A percentile compares a stretch with the other conserved stretches of the same genome.
Evolutionary conservation across 2,329 filamentous ascomycete genomes (phyloP).

Genomic region (Penicillium hordei): DNA sequence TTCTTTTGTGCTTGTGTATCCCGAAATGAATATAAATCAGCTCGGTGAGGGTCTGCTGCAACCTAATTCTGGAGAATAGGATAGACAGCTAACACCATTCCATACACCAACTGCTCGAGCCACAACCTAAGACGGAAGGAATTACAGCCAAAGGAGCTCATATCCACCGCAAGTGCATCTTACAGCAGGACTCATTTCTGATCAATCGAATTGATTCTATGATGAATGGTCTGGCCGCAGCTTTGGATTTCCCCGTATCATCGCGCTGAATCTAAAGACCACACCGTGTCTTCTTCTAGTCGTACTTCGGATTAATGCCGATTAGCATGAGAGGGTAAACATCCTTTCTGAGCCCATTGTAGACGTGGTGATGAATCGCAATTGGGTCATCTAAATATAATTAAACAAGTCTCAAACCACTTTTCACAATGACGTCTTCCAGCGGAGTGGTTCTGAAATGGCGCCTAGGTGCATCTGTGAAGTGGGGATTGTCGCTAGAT

Average conservation of each 20-base stretch:
- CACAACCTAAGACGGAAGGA: neutral
- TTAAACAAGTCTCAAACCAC: too few species aligned
- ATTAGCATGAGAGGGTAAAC: neutral
- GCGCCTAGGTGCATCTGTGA: too few species aligned
- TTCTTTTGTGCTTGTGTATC: constrained; percentile 2
- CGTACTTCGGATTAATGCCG: neutral
- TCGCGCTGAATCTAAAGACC: too few species aligned
- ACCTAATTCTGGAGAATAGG: neutral
- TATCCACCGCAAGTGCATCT: neutral
- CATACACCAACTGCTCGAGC: too few species aligned
- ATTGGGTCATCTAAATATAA: too few species aligned
- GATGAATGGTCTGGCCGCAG: neutral
- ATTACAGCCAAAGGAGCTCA: too few species aligned
- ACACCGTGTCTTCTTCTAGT: neutral
- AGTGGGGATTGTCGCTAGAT: too few species aligned
- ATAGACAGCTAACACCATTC: neutral
- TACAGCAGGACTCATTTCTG: neutral
- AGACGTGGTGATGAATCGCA: too few species aligned
- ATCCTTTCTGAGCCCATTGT: neutral
- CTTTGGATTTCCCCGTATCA: neutral
- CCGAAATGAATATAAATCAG: neutral
- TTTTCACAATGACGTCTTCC: too few species aligned
- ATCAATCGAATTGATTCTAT: neutral
- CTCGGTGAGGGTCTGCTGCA: neutral
- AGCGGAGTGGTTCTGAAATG: too few species aligned